Evolutionary conservation across 257 asterid genomes (phyloP).

Genomic region (Capsicum rhomboideum): DNA sequence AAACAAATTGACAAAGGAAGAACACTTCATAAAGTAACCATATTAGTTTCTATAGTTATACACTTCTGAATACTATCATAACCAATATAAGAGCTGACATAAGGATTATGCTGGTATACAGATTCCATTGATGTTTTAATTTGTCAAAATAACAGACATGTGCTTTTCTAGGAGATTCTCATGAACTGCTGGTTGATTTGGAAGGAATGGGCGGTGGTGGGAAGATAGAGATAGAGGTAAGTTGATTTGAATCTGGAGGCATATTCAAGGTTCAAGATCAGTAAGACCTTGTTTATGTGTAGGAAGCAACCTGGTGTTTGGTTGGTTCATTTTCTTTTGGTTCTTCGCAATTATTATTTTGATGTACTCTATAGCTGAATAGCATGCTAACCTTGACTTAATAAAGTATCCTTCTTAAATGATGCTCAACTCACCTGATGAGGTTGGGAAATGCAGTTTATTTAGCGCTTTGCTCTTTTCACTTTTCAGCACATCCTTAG

Average conservation of each 20-base stretch:
- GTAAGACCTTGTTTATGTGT: neutral
- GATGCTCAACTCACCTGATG: no score
- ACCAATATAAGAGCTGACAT: neutral
- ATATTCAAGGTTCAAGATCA: neutral
- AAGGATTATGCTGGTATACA: neutral
- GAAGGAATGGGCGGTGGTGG: conserved; percentile 99
- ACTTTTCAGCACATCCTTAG: no score
- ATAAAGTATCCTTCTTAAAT: neutral
- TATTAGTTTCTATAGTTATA: neutral
- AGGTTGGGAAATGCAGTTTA: no score
- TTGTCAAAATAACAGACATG: conserved; percentile 6
- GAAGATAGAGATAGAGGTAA: conserved; percentile 81
- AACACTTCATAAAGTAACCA: neutral
- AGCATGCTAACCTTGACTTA: neutral
- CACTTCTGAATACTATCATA: neutral
- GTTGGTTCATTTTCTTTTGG: neutral
- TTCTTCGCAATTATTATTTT: neutral
- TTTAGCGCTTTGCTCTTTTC: no score
- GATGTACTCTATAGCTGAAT: no score
- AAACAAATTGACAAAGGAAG: neutral
- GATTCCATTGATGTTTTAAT: neutral
- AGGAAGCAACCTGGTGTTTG: neutral
- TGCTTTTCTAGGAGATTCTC: conserved; percentile 56
- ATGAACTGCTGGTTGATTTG: conserved; percentile 72
- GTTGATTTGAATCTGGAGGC: conserved; percentile 11